phyloP scores from a whole-genome alignment of 352 stramenopile genomes.

The Phytophthora sp. region DNA sequence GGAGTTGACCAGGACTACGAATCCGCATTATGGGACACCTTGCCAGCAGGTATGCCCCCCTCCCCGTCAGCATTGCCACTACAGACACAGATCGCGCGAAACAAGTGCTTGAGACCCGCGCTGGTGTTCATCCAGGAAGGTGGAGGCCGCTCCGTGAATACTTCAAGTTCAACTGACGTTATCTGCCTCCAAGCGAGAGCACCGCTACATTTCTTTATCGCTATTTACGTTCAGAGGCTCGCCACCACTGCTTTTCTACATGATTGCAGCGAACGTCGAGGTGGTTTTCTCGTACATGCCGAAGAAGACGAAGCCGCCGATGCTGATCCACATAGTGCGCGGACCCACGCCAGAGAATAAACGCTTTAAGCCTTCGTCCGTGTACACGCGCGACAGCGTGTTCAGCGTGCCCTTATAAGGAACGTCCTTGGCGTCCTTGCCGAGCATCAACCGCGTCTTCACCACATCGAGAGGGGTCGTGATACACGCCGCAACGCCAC shows the following conservation, averaged over 20 bases:
- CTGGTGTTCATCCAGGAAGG: not conserved
- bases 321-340: conserved; percentile 99
- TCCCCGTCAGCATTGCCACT: conserved; percentile 6
- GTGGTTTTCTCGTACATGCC: conserved; percentile 96
- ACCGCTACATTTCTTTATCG: conserved; percentile 24
- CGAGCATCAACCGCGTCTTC: conserved; percentile 99
- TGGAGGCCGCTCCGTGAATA: not conserved
- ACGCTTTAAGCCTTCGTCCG: conserved; percentile 89
- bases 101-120: not conserved
- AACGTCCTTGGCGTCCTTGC: conserved; percentile 92
- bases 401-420: conserved; percentile 92
- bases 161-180: conserved; percentile 25
- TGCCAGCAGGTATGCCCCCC: not conserved
- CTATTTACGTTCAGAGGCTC: conserved; percentile 15
- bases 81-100: not conserved
- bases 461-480: conserved; percentile 99
- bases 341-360: conserved; percentile 96
- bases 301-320: conserved; percentile 99
- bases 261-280: conserved; percentile 65
- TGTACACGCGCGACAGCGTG: conserved; percentile 91
- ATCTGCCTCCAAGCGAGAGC: conserved; percentile 9
- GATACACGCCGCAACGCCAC: conserved; percentile 94
- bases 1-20: conserved; percentile 33
- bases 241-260: conserved; percentile 37
- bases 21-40: conserved; percentile 28